Percentiles rank a stretch among this genome's conserved stretches.
These are phyloP conservation scores for Nadsonia fulvescens DNA, from an alignment of 805 yeast species.

Conservation along the genomic window DNA sequence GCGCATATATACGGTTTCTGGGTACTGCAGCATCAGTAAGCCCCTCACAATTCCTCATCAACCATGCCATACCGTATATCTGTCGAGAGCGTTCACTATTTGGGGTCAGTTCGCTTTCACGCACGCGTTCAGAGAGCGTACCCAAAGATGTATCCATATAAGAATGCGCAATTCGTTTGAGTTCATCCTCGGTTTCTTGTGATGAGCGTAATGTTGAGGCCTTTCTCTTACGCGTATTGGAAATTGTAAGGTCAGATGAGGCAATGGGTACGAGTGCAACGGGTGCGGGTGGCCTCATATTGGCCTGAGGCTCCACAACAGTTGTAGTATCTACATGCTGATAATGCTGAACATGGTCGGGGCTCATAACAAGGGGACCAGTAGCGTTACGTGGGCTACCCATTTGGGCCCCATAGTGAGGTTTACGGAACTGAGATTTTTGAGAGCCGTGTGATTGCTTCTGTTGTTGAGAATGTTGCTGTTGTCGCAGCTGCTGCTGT, in stretches of 20 bases:
- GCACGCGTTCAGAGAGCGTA: conserved; percentile 9
- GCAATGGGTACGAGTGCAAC: too few relatives aligned
- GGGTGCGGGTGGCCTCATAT: too few relatives aligned
- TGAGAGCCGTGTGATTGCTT: too few relatives aligned
- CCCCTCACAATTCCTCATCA: conserved; percentile 43
- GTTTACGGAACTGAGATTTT: too few relatives aligned
- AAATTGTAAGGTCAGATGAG: too few relatives aligned
- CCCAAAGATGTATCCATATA: conserved; percentile 7
- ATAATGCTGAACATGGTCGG: too few relatives aligned
- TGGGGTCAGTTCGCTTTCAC: conserved; percentile 8
- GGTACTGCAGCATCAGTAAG: conserved; percentile 38
- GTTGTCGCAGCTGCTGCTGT: conserved; percentile 3
- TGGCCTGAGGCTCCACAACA: too few relatives aligned
- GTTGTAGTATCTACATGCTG: too few relatives aligned
- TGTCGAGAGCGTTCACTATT: conserved; percentile 27
- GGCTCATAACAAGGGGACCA: too few relatives aligned
- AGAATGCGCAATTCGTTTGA: conserved; percentile 8
- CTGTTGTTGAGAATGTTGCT: conserved; percentile 2
- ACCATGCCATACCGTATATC: conserved; percentile 68
- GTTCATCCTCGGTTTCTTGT: conserved; percentile 8
- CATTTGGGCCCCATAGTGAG: too few relatives aligned
- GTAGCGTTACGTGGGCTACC: too few relatives aligned
- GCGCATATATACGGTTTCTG: conserved; percentile 49
- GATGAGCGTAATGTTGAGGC: conserved; percentile 1
- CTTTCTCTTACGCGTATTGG: not conserved